Percentiles rank a stretch among this genome's conserved stretches.
Conservation (phyloP, 495 filamentous ascomycete genomes). For the Tuber umbilicatum region DNA sequence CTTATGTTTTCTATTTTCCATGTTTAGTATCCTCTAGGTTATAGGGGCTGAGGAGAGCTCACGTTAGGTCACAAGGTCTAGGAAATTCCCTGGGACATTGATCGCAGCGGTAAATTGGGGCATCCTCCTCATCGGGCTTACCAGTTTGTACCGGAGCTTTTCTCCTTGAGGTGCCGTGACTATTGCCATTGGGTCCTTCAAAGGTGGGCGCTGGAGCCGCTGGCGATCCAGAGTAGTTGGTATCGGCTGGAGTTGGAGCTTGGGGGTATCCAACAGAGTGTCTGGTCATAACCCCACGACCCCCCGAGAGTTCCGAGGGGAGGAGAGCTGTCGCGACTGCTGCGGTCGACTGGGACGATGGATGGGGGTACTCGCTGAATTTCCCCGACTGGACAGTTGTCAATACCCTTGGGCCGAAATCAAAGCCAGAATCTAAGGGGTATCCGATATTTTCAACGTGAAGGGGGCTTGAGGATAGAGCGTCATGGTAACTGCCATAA, state of each 20-base stretch:
- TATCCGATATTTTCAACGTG: neutral
- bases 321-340: neutral
- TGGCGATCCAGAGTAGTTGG: conserved; percentile 3
- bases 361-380: conserved; percentile 7
- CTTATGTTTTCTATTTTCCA: conserved; percentile 64
- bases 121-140: conserved; percentile 9
- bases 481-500: neutral
- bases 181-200: neutral
- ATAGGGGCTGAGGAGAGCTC: conserved; percentile 4
- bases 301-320: neutral
- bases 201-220: neutral
- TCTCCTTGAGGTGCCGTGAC: neutral
- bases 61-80: conserved; percentile 39
- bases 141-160: neutral
- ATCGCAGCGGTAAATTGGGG: conserved; percentile 3
- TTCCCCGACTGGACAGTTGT: conserved; percentile 11
- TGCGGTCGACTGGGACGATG: neutral
- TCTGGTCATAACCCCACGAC: neutral
- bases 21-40: conserved; percentile 7
- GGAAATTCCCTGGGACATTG: conserved; percentile 42
- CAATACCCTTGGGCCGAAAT: conserved; percentile 7
- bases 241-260: conserved; percentile 12
- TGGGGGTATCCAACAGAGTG: neutral
- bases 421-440: conserved; percentile 59
- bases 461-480: neutral